Conservation (phyloP, 108 stramenopile genomes). For the Chaetoceros tenuissimus region DNA sequence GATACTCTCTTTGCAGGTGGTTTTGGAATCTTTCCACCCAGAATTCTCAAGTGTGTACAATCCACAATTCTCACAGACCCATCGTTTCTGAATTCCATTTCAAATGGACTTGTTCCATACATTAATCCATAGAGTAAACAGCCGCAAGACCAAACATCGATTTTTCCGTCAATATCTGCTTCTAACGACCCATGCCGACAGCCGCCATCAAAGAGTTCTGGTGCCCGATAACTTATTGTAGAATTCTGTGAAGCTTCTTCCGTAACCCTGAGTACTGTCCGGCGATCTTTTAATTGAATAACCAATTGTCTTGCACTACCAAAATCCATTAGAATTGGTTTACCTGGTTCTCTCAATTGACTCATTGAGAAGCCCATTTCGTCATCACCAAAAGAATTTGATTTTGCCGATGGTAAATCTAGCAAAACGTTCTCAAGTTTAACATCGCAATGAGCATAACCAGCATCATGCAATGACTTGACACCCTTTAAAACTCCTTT, state of each 20-base stretch:
- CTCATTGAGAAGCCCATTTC: background rate
- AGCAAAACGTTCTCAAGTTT: constrained; percentile 74
- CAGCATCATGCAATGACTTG: constrained; percentile 45
- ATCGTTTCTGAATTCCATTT: constrained; percentile 45
- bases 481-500: constrained; percentile 39
- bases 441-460: constrained; percentile 71
- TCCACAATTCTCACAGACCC: constrained; percentile 48
- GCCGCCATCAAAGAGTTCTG: constrained; percentile 80
- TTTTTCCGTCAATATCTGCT: constrained; percentile 39
- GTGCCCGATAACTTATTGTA: constrained; percentile 77
- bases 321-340: constrained; percentile 62
- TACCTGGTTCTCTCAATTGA: constrained; percentile 10
- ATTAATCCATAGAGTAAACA: constrained; percentile 74
- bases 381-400: background rate
- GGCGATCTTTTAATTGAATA: constrained; percentile 15
- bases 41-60: constrained; percentile 51
- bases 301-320: constrained; percentile 29
- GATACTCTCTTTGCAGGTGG: background rate
- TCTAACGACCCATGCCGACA: constrained; percentile 24
- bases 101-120: constrained; percentile 72
- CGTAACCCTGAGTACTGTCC: constrained; percentile 8
- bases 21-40: constrained; percentile 19
- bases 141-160: constrained; percentile 78
- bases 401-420: constrained; percentile 2
- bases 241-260: constrained; percentile 57